phyloP scores from a whole-genome alignment of 2,329 filamentous ascomycete species.

The Fusarium sp. region DNA sequence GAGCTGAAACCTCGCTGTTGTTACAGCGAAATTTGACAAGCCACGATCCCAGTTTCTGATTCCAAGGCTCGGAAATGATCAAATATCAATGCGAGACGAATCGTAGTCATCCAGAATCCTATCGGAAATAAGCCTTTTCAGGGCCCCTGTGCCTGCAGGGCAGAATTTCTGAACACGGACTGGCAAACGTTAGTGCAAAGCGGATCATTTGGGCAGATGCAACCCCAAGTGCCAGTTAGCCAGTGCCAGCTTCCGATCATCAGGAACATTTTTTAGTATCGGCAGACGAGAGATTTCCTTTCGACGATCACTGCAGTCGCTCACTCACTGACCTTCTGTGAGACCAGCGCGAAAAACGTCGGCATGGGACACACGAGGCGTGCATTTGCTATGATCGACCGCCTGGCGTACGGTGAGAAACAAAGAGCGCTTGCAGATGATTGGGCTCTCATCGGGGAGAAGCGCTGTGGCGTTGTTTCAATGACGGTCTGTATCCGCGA shows the following conservation, averaged over 20 bases:
- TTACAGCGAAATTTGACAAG: conserved; percentile 3
- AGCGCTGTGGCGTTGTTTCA: conserved; percentile 31
- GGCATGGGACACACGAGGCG: neutral
- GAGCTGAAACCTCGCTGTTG: neutral
- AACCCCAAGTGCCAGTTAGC: neutral
- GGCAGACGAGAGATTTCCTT: neutral
- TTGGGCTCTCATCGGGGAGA: conserved; percentile 14
- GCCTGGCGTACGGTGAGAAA: neutral
- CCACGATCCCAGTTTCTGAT: neutral
- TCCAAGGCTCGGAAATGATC: conserved; percentile 23
- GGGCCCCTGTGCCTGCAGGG: neutral
- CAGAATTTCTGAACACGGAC: neutral
- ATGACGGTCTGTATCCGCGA: neutral
- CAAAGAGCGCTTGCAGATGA: neutral
- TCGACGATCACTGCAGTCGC: neutral
- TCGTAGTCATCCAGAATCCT: neutral
- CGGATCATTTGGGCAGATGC: neutral
- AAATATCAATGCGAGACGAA: conserved; percentile 22
- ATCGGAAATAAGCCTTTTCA: conserved; percentile 12
- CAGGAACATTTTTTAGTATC: neutral
- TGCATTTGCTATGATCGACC: neutral
- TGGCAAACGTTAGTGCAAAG: neutral
- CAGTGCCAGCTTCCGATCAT: neutral
- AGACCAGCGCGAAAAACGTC: neutral
- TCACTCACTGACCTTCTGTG: neutral